Conservation (phyloP, 169 alveolate genomes). For the Plasmodium berghei region DNA sequence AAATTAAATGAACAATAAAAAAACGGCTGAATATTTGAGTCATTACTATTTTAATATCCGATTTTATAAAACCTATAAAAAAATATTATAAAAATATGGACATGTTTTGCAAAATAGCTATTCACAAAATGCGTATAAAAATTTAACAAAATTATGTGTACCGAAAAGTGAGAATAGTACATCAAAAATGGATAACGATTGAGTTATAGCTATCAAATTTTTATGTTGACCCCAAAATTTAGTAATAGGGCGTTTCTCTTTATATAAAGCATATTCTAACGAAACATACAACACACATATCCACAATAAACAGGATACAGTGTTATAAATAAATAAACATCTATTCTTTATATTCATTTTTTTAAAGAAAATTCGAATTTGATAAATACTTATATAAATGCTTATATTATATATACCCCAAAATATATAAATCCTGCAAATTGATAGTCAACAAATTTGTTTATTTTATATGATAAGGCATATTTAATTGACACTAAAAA, state of each 20-base stretch:
- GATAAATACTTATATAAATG: not conserved
- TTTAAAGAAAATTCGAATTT: not conserved
- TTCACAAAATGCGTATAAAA: constrained; percentile 1
- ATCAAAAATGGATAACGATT: constrained; percentile 50
- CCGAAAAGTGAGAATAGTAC: constrained; percentile 35
- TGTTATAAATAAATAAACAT: constrained; percentile 29
- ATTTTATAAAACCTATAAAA: constrained; percentile 36
- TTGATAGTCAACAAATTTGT: not conserved
- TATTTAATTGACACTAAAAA: not conserved
- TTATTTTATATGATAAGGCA: not conserved
- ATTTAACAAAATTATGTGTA: not conserved
- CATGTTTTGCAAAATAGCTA: not conserved
- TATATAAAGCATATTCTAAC: constrained; percentile 30
- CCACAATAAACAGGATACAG: constrained; percentile 44
- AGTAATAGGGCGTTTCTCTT: constrained; percentile 37
- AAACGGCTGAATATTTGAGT: constrained; percentile 68
- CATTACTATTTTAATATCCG: constrained; percentile 26
- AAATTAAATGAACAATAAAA: constrained; percentile 53
- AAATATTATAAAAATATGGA: not conserved
- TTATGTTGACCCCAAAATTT: constrained; percentile 32
- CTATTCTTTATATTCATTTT: constrained; percentile 41
- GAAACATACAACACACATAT: constrained; percentile 17
- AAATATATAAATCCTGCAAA: not conserved
- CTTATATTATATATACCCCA: not conserved
- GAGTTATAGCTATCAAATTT: constrained; percentile 38